Conservation (phyloP, 176 grass and related monocot species). For the Tillandsia fasciculata region DNA sequence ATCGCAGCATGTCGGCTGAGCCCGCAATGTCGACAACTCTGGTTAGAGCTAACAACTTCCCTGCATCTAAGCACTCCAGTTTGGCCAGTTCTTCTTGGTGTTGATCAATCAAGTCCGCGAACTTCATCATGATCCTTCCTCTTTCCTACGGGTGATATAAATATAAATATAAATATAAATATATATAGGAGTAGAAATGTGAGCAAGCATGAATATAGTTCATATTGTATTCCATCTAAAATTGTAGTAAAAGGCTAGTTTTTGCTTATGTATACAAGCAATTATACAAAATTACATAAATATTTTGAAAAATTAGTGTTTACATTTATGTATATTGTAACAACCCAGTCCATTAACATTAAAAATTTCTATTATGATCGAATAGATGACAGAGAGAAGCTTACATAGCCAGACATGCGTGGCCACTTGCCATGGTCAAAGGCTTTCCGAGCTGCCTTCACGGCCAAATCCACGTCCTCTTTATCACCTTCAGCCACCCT, state of each 20-base stretch:
- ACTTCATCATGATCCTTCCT: slow-evolving; percentile 36
- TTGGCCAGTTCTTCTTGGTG: slow-evolving; percentile 33
- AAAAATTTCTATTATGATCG: neutral
- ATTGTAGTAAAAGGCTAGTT: too few species aligned
- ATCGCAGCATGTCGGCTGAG: neutral
- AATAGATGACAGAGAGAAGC: neutral
- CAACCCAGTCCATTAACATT: neutral
- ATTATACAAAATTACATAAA: too few species aligned
- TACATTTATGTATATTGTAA: too few species aligned
- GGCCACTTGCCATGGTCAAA: slow-evolving; percentile 76
- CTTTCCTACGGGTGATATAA: slow-evolving; percentile 29
- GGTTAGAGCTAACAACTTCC: slow-evolving; percentile 29
- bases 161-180: neutral
- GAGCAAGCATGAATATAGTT: neutral
- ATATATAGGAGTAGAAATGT: neutral
- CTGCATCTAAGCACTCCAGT: slow-evolving; percentile 53
- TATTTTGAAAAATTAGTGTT: too few species aligned
- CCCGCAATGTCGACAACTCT: slow-evolving; percentile 24
- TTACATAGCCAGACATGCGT: slow-evolving; percentile 60
- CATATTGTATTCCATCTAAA: neutral
- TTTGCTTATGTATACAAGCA: too few species aligned
- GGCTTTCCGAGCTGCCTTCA: slow-evolving; percentile 42
- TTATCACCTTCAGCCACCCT: slow-evolving; percentile 51
- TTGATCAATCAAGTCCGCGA: slow-evolving; percentile 43
- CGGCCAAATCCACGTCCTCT: slow-evolving; percentile 51